Evolutionary conservation across 2,329 filamentous ascomycete species (phyloP).

Genomic region (Diaporthe australafricana): DNA sequence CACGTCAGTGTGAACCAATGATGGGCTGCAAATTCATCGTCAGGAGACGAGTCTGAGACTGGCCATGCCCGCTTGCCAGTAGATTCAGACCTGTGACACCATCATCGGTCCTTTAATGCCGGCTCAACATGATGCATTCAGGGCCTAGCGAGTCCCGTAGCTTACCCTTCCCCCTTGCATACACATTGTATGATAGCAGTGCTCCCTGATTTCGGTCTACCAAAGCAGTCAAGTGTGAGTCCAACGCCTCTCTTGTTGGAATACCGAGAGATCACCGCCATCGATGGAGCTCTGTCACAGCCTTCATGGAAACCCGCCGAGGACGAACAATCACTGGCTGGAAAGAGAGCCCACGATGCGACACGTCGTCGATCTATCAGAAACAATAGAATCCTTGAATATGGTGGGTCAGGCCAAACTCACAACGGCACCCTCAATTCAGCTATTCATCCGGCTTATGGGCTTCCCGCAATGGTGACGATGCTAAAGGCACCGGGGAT

Average conservation of each 20-base stretch:
- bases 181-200: neutral
- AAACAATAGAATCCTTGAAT: neutral
- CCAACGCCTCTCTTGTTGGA: neutral
- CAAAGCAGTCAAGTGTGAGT: neutral
- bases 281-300: neutral
- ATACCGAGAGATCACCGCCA: constrained; percentile 7
- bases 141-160: neutral
- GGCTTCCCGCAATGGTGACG: neutral
- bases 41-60: constrained; percentile 15
- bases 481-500: neutral
- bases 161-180: neutral
- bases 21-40: neutral
- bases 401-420: neutral
- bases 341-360: neutral
- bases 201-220: neutral
- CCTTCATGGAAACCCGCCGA: neutral
- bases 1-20: neutral
- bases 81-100: neutral
- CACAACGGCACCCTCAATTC: too few relatives aligned
- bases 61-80: neutral
- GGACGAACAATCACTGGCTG: neutral
- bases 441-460: neutral
- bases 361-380: neutral
- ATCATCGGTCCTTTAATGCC: constrained; percentile 2
- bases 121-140: neutral